Conservation (phyloP, 2,329 filamentous ascomycete species). For the Ceratocystis cacaofunesta region DNA sequence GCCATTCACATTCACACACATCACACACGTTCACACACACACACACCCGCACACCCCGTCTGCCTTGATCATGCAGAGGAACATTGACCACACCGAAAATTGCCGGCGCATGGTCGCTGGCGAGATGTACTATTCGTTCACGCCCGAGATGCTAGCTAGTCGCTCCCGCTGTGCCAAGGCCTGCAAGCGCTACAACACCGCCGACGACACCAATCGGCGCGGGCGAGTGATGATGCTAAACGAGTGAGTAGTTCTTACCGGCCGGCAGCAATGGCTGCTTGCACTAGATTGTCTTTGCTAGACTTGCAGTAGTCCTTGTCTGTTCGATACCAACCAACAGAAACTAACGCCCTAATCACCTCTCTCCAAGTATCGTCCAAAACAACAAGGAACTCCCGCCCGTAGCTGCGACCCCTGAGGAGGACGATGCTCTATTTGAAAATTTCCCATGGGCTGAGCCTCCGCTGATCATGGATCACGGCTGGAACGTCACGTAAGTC, state of each 20-base stretch:
- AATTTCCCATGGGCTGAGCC: slow-evolving; percentile 54
- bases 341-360: background rate
- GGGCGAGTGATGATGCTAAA: slow-evolving; percentile 52
- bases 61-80: background rate
- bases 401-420: slow-evolving; percentile 28
- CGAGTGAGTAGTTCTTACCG: slow-evolving; percentile 39
- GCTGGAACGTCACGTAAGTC: slow-evolving; percentile 49
- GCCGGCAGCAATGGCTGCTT: no score
- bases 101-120: slow-evolving; percentile 42
- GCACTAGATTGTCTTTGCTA: no score
- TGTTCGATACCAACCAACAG: background rate
- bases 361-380: slow-evolving; percentile 37
- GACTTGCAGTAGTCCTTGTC: background rate
- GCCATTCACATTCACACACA: background rate
- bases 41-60: background rate
- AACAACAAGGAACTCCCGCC: slow-evolving; percentile 50
- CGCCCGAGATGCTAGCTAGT: slow-evolving; percentile 48
- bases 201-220: slow-evolving; percentile 43
- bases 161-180: slow-evolving; percentile 49
- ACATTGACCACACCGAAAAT: slow-evolving; percentile 11
- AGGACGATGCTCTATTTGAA: slow-evolving; percentile 49
- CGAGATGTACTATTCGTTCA: slow-evolving; percentile 62
- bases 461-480: slow-evolving; percentile 63
- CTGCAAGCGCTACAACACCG: slow-evolving; percentile 47
- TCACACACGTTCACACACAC: background rate